Conservation (phyloP, 805 yeast genomes). For the Candida cerambycidarum region DNA sequence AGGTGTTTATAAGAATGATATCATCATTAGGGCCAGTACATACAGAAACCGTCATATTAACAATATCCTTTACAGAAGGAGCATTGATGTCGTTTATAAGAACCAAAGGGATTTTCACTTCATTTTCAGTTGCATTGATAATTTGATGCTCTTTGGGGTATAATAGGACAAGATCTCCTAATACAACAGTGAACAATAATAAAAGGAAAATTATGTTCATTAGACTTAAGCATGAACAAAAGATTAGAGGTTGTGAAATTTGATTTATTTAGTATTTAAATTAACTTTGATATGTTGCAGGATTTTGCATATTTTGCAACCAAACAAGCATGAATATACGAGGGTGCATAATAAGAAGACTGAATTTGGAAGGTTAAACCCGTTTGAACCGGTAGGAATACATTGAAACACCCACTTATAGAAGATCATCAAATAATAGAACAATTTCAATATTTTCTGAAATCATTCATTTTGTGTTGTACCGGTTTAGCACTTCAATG, state of each 20-base stretch:
- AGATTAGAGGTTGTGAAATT: no score
- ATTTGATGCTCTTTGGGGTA: conserved; percentile 8
- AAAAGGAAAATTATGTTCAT: background rate
- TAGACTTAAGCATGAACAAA: no score
- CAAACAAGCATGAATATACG: background rate
- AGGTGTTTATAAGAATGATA: conserved; percentile 4
- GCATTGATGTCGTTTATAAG: conserved; percentile 11
- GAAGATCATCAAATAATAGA: no score
- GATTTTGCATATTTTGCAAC: background rate
- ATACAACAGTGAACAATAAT: background rate
- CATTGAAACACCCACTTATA: no score
- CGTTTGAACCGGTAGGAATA: no score
- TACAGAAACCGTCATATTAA: conserved; percentile 8
- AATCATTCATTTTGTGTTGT: no score
- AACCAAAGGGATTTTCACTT: conserved; percentile 5
- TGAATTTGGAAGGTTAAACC: no score
- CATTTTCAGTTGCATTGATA: conserved; percentile 1
- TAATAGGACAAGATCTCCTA: conserved; percentile 10
- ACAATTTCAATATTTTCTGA: no score
- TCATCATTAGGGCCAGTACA: conserved; percentile 15
- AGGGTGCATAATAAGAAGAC: no score
- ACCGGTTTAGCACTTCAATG: background rate
- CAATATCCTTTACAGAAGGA: conserved; percentile 9
- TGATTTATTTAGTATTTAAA: no score
- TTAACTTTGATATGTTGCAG: no score